Base-by-base conservation (phyloP, 2,329 filamentous ascomycete genomes). In the Cadophora luteo-olivacea region DNA sequence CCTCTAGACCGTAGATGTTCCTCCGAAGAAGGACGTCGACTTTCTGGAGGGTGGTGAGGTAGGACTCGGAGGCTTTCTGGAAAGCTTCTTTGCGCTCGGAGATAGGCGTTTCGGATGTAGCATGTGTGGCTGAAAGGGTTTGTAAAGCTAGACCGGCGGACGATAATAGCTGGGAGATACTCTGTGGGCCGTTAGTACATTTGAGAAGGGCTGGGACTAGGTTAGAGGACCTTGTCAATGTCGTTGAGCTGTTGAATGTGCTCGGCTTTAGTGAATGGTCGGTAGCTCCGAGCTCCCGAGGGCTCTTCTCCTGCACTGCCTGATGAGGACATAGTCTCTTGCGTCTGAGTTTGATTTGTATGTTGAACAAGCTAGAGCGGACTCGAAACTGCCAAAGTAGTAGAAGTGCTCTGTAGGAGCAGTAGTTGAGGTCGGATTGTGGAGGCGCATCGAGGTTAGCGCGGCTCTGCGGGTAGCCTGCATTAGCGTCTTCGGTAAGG, bases 181-280 rank as follows among this genome's bases (percentile, higher is more conserved):
- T 78, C 77, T 78, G 29, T 8, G 12, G 8, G 22, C 5, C 16
- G n/a, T 54, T 33, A 58, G n/a, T 12, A 55, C 5, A 25, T 32
- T n/a, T 12, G n/a, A 49, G n/a, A 6, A 11, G 24, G 19, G 9
- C 14, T 16, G 2, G 61, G 24, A 36, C 54, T 16, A 8, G 12
- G 12, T n/a, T 9, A 29, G 48, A 68, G 49, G 77, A 90, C 89
- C 76, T 87, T 87, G 81, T 97, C 93, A 74, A 97, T 92, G 52
- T 90, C 88, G 73, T 90, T 91, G 66, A 97, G 87, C 76, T 97
- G 92, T 67, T 90, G 84, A 72, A 97, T 93, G 72, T 92, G 92
- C 78, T 97, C 91, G 51, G 91, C 86, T 41, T 91, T 86, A 11
- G 89, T 91, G 73, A 94, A 91, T n/a, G 74, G 76, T 52, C 77